Percentiles rank a stretch among this genome's conserved stretches.
phyloP scores from a whole-genome alignment of 1,284 basidiomycete genomes.

The Tylopilus orsonianus region DNA sequence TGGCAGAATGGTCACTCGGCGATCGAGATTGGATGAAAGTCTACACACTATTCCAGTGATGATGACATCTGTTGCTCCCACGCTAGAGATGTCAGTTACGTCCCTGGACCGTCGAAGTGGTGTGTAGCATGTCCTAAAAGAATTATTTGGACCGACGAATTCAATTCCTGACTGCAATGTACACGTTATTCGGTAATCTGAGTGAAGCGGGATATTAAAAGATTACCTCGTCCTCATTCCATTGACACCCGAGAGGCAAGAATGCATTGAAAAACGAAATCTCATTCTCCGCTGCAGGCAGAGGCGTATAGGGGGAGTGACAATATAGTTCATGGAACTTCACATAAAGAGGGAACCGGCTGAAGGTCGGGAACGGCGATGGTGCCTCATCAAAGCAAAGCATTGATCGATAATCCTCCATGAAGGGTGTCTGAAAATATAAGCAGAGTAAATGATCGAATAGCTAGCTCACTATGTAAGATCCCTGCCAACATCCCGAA shows the following conservation, averaged over 20 bases:
- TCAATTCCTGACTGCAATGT: conserved; percentile 41
- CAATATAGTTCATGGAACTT: conserved; percentile 47
- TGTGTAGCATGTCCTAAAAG: conserved; percentile 38
- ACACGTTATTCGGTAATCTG: conserved; percentile 8
- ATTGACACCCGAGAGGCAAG: conserved; percentile 40
- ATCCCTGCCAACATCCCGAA: conserved; percentile 48
- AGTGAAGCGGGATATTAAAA: background rate
- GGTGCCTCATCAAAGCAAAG: conserved; percentile 33
- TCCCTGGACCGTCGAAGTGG: conserved; percentile 10
- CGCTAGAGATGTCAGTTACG: conserved; percentile 14
- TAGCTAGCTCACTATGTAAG: conserved; percentile 39
- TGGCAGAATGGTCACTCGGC: conserved; percentile 27
- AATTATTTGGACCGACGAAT: conserved; percentile 37
- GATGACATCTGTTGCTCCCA: conserved; percentile 41
- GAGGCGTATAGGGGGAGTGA: conserved; percentile 29
- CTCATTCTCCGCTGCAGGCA: conserved; percentile 28
- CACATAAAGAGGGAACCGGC: conserved; percentile 45
- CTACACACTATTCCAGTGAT: conserved; percentile 48
- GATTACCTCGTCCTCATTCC: conserved; percentile 38
- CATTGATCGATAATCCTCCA: conserved; percentile 39
- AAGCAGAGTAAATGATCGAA: conserved; percentile 6
- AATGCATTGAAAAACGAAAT: conserved; percentile 41
- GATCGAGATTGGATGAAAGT: background rate
- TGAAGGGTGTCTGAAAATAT: conserved; percentile 36
- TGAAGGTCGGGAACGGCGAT: conserved; percentile 34